phyloP scores from a whole-genome alignment of 75 land plant species.

The Selaginella tamariscina region DNA sequence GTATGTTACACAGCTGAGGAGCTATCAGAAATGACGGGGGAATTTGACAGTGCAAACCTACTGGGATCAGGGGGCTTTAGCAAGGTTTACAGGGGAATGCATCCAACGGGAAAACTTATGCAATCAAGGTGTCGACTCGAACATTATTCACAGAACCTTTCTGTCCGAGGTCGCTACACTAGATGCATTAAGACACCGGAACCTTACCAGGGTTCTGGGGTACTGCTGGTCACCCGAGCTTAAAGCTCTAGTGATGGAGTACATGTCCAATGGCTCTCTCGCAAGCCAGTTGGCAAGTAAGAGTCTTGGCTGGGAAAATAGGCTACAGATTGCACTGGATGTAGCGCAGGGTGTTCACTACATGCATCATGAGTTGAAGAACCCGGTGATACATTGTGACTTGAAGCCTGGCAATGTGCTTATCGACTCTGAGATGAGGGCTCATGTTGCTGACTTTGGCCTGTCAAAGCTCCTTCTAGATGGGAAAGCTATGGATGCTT shows the following conservation, averaged over 20 bases:
- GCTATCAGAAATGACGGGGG: background rate
- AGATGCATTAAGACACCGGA: conserved; percentile 45
- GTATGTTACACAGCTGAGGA: background rate
- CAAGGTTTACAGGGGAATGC: background rate
- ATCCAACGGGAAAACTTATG: background rate
- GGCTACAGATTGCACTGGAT: conserved; percentile 31
- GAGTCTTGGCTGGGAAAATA: conserved; percentile 27
- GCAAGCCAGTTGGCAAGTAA: conserved; percentile 26
- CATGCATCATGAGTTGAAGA: background rate
- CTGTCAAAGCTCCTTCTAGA: background rate
- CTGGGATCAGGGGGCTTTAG: background rate
- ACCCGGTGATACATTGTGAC: background rate
- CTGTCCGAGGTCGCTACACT: conserved; percentile 39
- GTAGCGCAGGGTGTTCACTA: conserved; percentile 50
- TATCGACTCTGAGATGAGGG: background rate
- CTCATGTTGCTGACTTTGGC: background rate
- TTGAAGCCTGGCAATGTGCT: background rate
- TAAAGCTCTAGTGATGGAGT: conserved; percentile 56
- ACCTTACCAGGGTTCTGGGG: conserved; percentile 54
- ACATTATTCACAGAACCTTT: conserved; percentile 18
- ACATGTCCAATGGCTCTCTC: conserved; percentile 52
- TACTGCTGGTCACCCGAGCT: conserved; percentile 24
- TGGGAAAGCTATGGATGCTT: background rate
- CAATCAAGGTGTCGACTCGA: background rate
- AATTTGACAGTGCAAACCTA: background rate